phyloP scores from a whole-genome alignment of 2,329 filamentous ascomycete genomes.

The Simplicillium aogashimaense region DNA sequence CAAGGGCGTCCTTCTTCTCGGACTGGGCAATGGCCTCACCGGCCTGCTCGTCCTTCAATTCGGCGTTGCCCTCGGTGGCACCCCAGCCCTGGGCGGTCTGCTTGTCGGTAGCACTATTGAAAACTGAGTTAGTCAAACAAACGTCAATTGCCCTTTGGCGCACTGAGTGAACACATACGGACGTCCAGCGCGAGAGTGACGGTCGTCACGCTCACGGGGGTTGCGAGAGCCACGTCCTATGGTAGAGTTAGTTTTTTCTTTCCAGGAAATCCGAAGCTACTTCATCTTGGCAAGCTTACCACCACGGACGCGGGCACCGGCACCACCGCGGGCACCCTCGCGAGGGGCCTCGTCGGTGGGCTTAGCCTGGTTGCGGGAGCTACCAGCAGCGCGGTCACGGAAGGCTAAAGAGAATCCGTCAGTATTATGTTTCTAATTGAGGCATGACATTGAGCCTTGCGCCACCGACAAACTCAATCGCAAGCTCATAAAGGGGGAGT shows the following conservation, averaged over 20 bases:
- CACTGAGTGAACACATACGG: slow-evolving; percentile 27
- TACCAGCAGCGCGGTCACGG: slow-evolving; percentile 73
- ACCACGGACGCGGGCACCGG: slow-evolving; percentile 53
- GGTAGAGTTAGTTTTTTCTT: slow-evolving; percentile 3
- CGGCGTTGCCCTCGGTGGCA: slow-evolving; percentile 67
- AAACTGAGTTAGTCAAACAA: slow-evolving; percentile 1
- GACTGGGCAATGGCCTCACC: slow-evolving; percentile 80
- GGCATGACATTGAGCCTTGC: not conserved
- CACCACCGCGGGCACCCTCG: slow-evolving; percentile 48
- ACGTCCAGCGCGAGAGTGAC: slow-evolving; percentile 37
- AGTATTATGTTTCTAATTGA: slow-evolving; percentile 5
- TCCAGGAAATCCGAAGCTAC: not conserved
- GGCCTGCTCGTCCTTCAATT: slow-evolving; percentile 84
- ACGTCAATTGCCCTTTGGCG: not conserved
- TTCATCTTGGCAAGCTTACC: slow-evolving; percentile 28
- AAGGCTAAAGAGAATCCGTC: slow-evolving; percentile 49
- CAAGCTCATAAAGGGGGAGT: not conserved
- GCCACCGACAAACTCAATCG: not conserved
- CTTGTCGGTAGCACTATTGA: slow-evolving; percentile 66
- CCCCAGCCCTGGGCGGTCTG: slow-evolving; percentile 88
- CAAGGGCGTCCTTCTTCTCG: slow-evolving; percentile 52
- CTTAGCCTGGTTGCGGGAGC: slow-evolving; percentile 72
- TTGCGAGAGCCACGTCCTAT: slow-evolving; percentile 43
- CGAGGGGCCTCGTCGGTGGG: slow-evolving; percentile 58
- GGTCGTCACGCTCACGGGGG: slow-evolving; percentile 45